Base-by-base conservation (phyloP, 495 filamentous ascomycete species). In the Cairneyella variabilis region DNA sequence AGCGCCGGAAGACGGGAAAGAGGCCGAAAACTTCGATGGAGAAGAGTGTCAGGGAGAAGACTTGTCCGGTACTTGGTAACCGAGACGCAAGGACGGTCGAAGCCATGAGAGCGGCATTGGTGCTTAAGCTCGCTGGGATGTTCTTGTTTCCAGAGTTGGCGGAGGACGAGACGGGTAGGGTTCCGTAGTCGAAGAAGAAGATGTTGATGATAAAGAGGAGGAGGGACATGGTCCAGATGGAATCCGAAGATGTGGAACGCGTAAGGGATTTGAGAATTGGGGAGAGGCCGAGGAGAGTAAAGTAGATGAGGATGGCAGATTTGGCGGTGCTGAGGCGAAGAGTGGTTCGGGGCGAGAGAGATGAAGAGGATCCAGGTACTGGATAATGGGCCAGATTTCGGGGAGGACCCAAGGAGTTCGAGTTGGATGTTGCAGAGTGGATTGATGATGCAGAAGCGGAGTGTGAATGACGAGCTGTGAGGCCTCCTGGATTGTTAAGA, bases 1-100 rank as follows among this genome's bases (percentile, higher is more conserved):
- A 88, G 5, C 90, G 82, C 8, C 95, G 78, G 63, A 98, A 98
- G 1, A 97, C 90, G 11, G 93, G 93, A 62, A 97, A 98, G 10
- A 98, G 76, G 0, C 91, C 93, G 61, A 98, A 98, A 4, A 97
- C 90, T 66, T 98, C 91, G 64, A 98, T 98, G 53, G 83, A 88
- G 74, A 97, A 97, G 1, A 98, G 77, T 22, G 91, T 96, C 3
- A 98, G 77, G 49, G 87, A 91, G 70, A 98, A 98, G 8, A 98
- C 93, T 64, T 97, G 91, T 0, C 89, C 90, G 0, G 95, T 97
- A 39, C 82, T 86, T 2, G 88, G 88, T 12, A 98, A 75, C 2
- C 91, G 83, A 30, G 87, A 92, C 0, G 93, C 93, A 12, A 98
- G 80, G 56, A 96, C 90, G 1, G 93, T 95, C 6, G 85, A 90